Conservation (phyloP, 2,329 filamentous ascomycete species). For the Rhytidhysteron rufulum region DNA sequence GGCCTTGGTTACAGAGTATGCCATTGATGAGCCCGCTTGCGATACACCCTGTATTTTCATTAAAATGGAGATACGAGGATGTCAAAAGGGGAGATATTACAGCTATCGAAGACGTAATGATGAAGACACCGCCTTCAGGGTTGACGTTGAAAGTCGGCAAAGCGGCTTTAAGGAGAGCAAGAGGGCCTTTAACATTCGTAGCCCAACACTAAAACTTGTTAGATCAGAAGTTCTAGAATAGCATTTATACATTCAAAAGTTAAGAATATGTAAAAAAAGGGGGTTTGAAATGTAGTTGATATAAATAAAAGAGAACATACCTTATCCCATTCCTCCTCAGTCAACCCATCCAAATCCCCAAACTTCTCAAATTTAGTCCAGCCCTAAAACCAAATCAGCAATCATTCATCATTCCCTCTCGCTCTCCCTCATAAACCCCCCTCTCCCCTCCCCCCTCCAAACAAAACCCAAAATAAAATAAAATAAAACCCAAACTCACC, state of each 20-base stretch:
- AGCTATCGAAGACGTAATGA: conserved; percentile 62
- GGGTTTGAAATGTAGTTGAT: conserved; percentile 2
- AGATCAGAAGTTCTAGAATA: too few relatives aligned
- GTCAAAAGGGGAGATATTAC: conserved; percentile 27
- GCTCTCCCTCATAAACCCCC: too few relatives aligned
- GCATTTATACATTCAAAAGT: conserved; percentile 12
- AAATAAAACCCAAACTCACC: conserved; percentile 26
- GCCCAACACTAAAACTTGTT: conserved; percentile 51
- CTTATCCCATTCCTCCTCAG: conserved; percentile 62
- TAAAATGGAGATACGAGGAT: conserved; percentile 2
- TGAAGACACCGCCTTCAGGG: conserved; percentile 59
- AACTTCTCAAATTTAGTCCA: conserved; percentile 60
- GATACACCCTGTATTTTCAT: conserved; percentile 39
- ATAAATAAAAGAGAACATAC: conserved; percentile 26
- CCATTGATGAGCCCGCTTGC: conserved; percentile 57
- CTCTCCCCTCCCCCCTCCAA: too few relatives aligned
- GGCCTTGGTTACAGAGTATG: conserved; percentile 76
- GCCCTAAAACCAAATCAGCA: conserved; percentile 38
- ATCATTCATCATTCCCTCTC: too few relatives aligned
- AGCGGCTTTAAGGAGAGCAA: conserved; percentile 54
- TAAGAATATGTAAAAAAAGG: conserved; percentile 17
- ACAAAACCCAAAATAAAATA: not conserved
- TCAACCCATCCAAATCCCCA: conserved; percentile 55
- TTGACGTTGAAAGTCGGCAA: conserved; percentile 58
- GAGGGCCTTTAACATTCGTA: conserved; percentile 54